Evolutionary conservation across 768 basidiomycete species (phyloP).

Genomic region (Gloeopeniophorella convolvens): DNA sequence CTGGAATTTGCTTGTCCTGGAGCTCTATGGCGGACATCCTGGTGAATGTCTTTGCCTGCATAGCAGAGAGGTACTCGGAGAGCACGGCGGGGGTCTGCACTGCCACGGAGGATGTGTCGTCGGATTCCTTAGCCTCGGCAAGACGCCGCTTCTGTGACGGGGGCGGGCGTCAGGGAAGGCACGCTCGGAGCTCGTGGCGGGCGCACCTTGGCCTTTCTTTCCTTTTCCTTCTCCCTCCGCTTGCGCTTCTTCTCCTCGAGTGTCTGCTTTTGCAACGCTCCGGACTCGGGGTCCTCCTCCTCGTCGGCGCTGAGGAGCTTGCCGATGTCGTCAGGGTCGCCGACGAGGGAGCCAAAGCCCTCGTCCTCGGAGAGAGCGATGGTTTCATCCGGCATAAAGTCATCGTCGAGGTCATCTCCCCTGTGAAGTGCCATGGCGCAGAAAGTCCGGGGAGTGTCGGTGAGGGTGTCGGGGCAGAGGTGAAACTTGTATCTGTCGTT

Average conservation of each 20-base stretch:
- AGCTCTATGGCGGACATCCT: constrained; percentile 73
- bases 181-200: not conserved
- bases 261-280: constrained; percentile 20
- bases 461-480: no score
- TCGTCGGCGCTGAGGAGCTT: constrained; percentile 43
- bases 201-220: constrained; percentile 57
- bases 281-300: constrained; percentile 29
- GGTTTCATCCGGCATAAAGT: constrained; percentile 65
- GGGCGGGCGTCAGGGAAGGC: constrained; percentile 8
- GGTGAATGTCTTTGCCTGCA: constrained; percentile 65
- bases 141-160: constrained; percentile 55
- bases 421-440: constrained; percentile 32
- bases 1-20: constrained; percentile 69
- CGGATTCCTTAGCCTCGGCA: constrained; percentile 36
- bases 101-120: constrained; percentile 42
- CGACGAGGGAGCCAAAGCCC: constrained; percentile 22
- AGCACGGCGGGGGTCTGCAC: constrained; percentile 50
- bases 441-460: not conserved
- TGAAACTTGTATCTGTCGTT: no score
- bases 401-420: constrained; percentile 82
- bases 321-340: constrained; percentile 30
- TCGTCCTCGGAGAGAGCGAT: constrained; percentile 62
- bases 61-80: constrained; percentile 54
- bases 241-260: constrained; percentile 58
- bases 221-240: constrained; percentile 66